phyloP scores from a whole-genome alignment of 2,329 filamentous ascomycete species.

The Paracoccidioides brasiliensis region DNA sequence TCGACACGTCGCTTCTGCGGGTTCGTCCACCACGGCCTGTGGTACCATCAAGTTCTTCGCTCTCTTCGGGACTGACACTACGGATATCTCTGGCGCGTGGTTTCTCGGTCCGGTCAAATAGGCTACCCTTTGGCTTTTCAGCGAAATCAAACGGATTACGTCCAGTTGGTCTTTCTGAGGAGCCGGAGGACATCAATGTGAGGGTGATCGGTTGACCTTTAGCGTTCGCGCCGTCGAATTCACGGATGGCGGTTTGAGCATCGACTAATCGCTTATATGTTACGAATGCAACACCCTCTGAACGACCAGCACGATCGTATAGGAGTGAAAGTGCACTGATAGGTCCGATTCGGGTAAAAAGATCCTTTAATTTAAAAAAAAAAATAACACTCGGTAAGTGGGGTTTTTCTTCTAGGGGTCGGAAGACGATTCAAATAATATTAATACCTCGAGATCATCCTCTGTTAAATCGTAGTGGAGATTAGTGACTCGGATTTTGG shows the following conservation, averaged over 20 bases:
- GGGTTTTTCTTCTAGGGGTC: constrained; percentile 12
- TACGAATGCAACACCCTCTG: constrained; percentile 71
- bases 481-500: constrained; percentile 75
- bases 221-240: constrained; percentile 83
- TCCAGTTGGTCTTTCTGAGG: constrained; percentile 18
- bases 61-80: constrained; percentile 29
- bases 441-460: constrained; percentile 60
- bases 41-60: constrained; percentile 19
- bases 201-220: constrained; percentile 76
- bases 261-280: constrained; percentile 61
- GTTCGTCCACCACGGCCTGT: constrained; percentile 29
- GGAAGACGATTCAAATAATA: constrained; percentile 8
- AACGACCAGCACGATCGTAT: constrained; percentile 82
- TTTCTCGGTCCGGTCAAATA: constrained; percentile 51
- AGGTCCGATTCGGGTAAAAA: constrained; percentile 67
- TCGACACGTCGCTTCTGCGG: constrained; percentile 41
- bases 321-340: constrained; percentile 55
- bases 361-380: constrained; percentile 41
- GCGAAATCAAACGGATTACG: constrained; percentile 39
- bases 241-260: constrained; percentile 58
- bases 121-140: constrained; percentile 42
- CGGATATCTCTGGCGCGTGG: constrained; percentile 28
- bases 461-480: constrained; percentile 84
- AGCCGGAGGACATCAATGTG: constrained; percentile 45
- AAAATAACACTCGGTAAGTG: constrained; percentile 2